phyloP scores from a whole-genome alignment of 257 asterid genomes.

The Pogostemon cablin region DNA sequence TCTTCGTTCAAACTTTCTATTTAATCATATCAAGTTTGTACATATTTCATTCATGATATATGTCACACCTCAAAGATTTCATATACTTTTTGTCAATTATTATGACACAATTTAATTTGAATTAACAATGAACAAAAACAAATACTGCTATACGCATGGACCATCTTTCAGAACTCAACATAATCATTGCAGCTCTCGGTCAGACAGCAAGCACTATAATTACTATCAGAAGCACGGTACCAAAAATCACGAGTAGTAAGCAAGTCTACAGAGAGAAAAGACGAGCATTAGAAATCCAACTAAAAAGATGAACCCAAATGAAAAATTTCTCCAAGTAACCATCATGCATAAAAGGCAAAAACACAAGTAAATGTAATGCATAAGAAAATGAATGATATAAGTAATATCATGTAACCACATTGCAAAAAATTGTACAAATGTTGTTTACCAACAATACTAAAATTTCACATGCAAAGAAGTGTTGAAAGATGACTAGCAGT shows the following conservation, averaged over 20 bases:
- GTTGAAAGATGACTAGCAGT: background rate
- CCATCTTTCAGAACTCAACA: conserved; percentile 19
- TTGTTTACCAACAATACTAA: background rate
- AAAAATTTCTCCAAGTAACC: background rate
- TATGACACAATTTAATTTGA: conserved; percentile 12
- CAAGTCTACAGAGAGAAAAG: conserved; percentile 62
- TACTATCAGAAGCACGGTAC: conserved; percentile 78
- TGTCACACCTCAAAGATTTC: background rate
- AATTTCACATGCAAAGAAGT: background rate
- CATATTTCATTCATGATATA: background rate
- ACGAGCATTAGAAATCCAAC: conserved; percentile 10
- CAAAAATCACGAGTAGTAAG: conserved; percentile 84
- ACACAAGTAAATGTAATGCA: background rate
- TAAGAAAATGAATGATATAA: background rate
- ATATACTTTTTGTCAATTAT: background rate
- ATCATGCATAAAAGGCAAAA: background rate
- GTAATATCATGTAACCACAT: no score
- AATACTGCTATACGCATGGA: conserved; percentile 21
- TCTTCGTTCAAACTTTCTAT: background rate
- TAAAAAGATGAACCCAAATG: background rate
- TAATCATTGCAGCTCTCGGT: conserved; percentile 19
- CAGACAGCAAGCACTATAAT: conserved; percentile 75
- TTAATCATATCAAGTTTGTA: background rate
- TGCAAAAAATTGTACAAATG: no score
- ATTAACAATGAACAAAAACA: conserved; percentile 6